A percentile compares a stretch with the other conserved stretches of the same genome.
These are phyloP conservation scores for Fagopyrum tataricum DNA, from an alignment of 148 eudicot species.

Conservation along the genomic window DNA sequence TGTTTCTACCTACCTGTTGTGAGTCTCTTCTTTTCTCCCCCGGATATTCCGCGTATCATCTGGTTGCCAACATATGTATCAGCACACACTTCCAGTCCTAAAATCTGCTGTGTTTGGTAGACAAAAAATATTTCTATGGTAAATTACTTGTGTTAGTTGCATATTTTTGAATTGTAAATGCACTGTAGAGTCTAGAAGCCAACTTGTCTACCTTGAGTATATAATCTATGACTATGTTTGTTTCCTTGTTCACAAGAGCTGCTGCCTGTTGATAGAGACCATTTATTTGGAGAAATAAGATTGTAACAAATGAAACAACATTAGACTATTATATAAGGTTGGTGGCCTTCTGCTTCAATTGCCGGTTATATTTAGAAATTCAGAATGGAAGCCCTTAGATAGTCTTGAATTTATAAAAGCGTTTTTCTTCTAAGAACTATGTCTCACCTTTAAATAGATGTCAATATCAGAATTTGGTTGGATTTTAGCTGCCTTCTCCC, in stretches of 20 bases:
- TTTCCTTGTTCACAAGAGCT: too few species aligned
- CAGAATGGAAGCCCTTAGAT: too few species aligned
- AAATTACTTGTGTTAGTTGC: neutral
- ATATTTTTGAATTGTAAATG: too few species aligned
- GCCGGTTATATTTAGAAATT: too few species aligned
- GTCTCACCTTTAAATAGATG: constrained; percentile 47
- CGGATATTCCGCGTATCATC: constrained; percentile 77
- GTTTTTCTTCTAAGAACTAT: too few species aligned
- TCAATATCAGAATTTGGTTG: constrained; percentile 63
- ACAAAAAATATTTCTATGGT: too few species aligned
- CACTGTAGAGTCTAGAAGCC: neutral
- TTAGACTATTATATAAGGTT: constrained; percentile 7
- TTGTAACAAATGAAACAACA: too few species aligned
- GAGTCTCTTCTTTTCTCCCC: constrained; percentile 68
- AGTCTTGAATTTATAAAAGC: too few species aligned
- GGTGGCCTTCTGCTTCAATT: too few species aligned
- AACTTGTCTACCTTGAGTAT: neutral
- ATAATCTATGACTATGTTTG: too few species aligned
- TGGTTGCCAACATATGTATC: constrained; percentile 74
- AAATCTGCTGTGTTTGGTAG: constrained; percentile 32
- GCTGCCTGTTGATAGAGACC: too few species aligned
- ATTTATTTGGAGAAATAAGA: too few species aligned
- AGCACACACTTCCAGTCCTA: constrained; percentile 77
- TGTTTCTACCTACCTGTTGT: constrained; percentile 77
- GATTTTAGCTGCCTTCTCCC: constrained; percentile 58